A percentile compares a stretch with the other conserved stretches of the same genome.
These are phyloP conservation scores for Pelargonium cotyledonis DNA, from an alignment of 441 rosid genomes.

Conservation along the genomic window DNA sequence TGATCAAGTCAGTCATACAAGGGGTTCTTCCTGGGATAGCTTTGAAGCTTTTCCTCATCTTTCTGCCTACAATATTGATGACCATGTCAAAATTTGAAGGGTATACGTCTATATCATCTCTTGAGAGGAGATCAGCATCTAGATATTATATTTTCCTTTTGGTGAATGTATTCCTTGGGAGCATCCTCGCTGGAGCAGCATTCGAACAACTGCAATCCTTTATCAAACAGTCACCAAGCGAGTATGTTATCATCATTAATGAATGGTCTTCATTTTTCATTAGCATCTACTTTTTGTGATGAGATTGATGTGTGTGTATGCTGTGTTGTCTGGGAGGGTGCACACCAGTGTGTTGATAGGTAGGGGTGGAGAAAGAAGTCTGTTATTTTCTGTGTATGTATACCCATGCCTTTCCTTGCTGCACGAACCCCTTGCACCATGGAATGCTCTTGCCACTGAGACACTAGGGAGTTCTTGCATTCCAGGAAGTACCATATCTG, in stretches of 20 bases:
- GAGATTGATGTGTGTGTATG: not conserved
- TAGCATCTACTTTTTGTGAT: not conserved
- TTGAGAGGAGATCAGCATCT: constrained; percentile 84
- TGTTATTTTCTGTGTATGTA: no score
- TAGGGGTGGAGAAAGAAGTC: no score
- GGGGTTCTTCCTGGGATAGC: constrained; percentile 84
- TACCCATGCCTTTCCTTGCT: no score
- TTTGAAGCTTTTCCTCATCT: constrained; percentile 92
- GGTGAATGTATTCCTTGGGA: constrained; percentile 77
- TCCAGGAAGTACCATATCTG: no score
- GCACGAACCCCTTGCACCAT: no score
- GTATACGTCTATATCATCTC: constrained; percentile 58
- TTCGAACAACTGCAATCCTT: constrained; percentile 71
- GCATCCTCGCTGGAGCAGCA: constrained; percentile 66
- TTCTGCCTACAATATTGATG: constrained; percentile 84
- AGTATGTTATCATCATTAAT: constrained; percentile 37
- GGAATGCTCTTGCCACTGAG: no score
- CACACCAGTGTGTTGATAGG: no score
- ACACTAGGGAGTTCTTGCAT: no score
- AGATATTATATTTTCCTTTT: constrained; percentile 76
- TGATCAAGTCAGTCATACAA: constrained; percentile 59
- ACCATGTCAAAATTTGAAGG: constrained; percentile 95
- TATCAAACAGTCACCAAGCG: constrained; percentile 50
- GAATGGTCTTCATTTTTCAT: not conserved
- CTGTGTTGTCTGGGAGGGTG: not conserved